Conservation (phyloP, 768 basidiomycete species). For the Boletus reticuloceps region DNA sequence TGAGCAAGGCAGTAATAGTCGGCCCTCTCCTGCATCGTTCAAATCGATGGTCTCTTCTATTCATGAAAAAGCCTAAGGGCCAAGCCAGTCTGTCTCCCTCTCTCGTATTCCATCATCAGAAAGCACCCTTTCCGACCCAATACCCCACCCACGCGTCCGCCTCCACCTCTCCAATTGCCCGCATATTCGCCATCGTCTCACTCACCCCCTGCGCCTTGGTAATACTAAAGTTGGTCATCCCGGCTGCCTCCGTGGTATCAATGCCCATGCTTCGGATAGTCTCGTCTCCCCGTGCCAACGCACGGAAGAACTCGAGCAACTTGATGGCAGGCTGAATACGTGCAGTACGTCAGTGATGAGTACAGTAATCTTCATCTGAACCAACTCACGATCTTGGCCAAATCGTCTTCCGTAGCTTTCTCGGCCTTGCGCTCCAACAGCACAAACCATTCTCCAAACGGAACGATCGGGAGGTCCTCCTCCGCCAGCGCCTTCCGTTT, state of each 20-base stretch:
- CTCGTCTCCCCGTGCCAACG: slow-evolving; percentile 18
- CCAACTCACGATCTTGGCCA: slow-evolving; percentile 30
- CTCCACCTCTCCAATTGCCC: slow-evolving; percentile 21
- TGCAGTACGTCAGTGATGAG: neutral
- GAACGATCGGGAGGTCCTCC: slow-evolving; percentile 28
- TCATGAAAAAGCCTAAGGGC: no score
- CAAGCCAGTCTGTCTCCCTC: no score
- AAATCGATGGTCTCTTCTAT: no score
- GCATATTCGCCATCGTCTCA: slow-evolving; percentile 26
- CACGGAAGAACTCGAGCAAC: slow-evolving; percentile 34
- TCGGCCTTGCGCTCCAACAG: slow-evolving; percentile 22
- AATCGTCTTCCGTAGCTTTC: slow-evolving; percentile 23
- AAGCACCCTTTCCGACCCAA: slow-evolving; percentile 22
- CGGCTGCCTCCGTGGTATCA: slow-evolving; percentile 12
- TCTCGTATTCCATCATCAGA: slow-evolving; percentile 4
- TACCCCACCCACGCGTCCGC: slow-evolving; percentile 24
- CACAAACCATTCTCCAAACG: slow-evolving; percentile 35
- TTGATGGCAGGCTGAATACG: slow-evolving; percentile 32
- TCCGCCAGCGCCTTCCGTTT: slow-evolving; percentile 1
- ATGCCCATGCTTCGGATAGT: neutral
- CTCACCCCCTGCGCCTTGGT: slow-evolving; percentile 11
- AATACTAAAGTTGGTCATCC: slow-evolving; percentile 21
- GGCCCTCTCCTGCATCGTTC: no score
- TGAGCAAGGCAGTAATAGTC: no score
- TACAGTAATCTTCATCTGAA: neutral